Evolutionary conservation across 2,329 filamentous ascomycete genomes (phyloP).

Genomic region (Volutella citrinella): DNA sequence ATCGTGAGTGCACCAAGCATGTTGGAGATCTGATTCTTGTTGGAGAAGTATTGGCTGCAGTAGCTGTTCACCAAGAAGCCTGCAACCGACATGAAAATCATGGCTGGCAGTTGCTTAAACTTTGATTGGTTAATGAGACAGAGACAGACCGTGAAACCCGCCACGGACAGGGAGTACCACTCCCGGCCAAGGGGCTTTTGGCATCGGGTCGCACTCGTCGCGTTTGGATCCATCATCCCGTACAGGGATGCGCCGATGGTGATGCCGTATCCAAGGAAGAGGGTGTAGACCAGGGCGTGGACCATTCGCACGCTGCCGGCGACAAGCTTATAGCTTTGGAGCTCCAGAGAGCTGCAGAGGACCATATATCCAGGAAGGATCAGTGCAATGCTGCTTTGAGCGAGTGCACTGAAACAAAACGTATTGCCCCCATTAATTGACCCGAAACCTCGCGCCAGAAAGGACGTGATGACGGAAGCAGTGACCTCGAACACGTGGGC

Average conservation of each 20-base stretch:
- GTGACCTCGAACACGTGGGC: slow-evolving; percentile 50
- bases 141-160: slow-evolving; percentile 69
- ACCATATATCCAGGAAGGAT: slow-evolving; percentile 63
- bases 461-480: slow-evolving; percentile 63
- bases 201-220: slow-evolving; percentile 45
- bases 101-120: slow-evolving; percentile 73
- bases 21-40: slow-evolving; percentile 72
- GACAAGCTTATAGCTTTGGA: slow-evolving; percentile 68
- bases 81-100: slow-evolving; percentile 69
- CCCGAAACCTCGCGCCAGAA: slow-evolving; percentile 65
- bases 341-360: slow-evolving; percentile 53
- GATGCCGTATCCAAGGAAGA: slow-evolving; percentile 72
- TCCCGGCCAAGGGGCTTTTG: slow-evolving; percentile 39
- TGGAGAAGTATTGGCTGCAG: slow-evolving; percentile 61
- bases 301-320: slow-evolving; percentile 73
- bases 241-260: slow-evolving; percentile 67
- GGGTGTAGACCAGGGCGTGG: slow-evolving; percentile 71
- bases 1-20: slow-evolving; percentile 75
- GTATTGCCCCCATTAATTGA: slow-evolving; percentile 57
- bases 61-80: slow-evolving; percentile 78
- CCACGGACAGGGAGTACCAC: slow-evolving; percentile 69
- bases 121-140: slow-evolving; percentile 80
- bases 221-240: slow-evolving; percentile 57
- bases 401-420: slow-evolving; percentile 70
- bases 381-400: slow-evolving; percentile 72